A percentile compares a stretch with the other conserved stretches of the same genome.
These are phyloP conservation scores for Candida oleophila DNA, from an alignment of 805 yeast species.

Conservation along the genomic window DNA sequence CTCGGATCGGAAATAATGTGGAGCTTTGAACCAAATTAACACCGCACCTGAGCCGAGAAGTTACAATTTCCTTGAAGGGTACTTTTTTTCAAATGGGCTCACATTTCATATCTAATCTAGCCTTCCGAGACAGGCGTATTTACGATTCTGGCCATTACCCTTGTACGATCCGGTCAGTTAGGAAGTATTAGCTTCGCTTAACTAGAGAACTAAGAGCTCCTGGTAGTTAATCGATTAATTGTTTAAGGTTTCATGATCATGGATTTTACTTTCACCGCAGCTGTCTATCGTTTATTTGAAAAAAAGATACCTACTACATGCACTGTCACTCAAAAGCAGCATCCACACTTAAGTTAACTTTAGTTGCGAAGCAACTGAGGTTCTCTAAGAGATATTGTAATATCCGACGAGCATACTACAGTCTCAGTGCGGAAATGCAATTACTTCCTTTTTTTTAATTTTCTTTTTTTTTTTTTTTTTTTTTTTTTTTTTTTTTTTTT, in stretches of 20 bases:
- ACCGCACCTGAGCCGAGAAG: background rate
- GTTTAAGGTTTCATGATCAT: background rate
- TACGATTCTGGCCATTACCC: too few species aligned
- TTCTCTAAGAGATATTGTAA: background rate
- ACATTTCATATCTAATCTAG: background rate
- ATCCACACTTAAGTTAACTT: background rate
- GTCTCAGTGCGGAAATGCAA: background rate
- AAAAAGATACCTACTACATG: too few species aligned
- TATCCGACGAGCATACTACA: background rate
- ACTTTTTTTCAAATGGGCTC: too few species aligned
- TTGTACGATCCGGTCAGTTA: too few species aligned
- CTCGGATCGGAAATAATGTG: constrained; percentile 1
- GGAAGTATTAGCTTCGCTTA: too few species aligned
- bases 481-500: background rate
- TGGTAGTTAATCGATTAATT: background rate
- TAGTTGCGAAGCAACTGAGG: background rate
- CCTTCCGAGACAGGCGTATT: background rate
- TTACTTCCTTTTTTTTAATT: background rate
- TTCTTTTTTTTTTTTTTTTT: background rate
- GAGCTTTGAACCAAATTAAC: background rate
- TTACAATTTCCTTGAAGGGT: too few species aligned
- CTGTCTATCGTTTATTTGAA: background rate
- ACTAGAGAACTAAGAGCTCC: background rate
- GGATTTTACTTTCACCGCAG: background rate
- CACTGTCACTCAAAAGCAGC: too few species aligned